Conservation (phyloP, 2,329 filamentous ascomycete genomes). For the Penicillium aurantiogriseum region DNA sequence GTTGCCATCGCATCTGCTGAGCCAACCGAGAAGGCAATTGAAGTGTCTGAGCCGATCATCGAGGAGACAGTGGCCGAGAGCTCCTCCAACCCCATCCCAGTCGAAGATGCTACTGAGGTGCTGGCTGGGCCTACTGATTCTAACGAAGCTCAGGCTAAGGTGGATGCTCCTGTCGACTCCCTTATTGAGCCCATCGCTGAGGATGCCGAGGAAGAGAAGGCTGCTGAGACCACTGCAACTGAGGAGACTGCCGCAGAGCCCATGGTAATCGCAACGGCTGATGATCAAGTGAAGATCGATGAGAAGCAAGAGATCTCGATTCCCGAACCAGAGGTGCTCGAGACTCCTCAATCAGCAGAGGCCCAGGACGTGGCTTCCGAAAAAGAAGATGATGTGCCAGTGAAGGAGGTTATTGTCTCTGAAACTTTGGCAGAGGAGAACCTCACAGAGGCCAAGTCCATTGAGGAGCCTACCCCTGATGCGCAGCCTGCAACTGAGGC, state of each 20-base stretch:
- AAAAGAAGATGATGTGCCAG: background rate
- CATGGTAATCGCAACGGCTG: background rate
- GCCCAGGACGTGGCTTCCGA: background rate
- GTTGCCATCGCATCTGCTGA: background rate
- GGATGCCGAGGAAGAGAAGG: background rate
- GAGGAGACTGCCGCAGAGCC: background rate
- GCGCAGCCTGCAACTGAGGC: slow-evolving; percentile 10
- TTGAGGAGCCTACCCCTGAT: slow-evolving; percentile 6
- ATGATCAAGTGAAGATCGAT: background rate
- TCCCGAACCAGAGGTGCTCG: background rate
- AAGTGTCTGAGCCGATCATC: slow-evolving; percentile 11
- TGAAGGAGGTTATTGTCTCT: background rate
- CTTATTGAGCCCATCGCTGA: background rate
- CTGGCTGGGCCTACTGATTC: background rate
- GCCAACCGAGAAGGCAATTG: background rate
- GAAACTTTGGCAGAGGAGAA: background rate
- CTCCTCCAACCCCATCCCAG: background rate
- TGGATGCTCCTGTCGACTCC: background rate
- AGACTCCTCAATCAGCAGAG: background rate
- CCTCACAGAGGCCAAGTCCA: background rate
- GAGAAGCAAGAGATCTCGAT: background rate
- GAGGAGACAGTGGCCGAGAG: slow-evolving; percentile 7
- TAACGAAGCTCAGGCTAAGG: background rate
- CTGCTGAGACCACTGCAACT: background rate
- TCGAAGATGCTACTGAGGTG: background rate